These are phyloP conservation scores for Calonectria naviculata DNA, from an alignment of 2,329 filamentous ascomycete species.

Conservation along the genomic window DNA sequence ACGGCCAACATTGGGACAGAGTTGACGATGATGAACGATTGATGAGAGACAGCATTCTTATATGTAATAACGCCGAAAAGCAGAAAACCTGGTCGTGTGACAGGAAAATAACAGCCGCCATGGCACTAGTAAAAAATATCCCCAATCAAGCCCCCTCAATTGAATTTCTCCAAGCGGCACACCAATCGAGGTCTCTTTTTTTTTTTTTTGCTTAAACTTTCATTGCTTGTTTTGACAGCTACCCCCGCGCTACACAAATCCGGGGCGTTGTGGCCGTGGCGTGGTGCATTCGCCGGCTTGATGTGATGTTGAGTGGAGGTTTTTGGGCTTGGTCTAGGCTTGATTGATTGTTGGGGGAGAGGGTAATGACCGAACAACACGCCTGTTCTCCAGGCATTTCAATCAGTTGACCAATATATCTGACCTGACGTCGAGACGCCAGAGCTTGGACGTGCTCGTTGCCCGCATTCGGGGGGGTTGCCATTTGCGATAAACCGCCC, in stretches of 20 bases:
- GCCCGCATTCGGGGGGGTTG: background rate
- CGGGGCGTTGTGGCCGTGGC: background rate
- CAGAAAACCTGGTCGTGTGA: background rate
- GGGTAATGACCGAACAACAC: background rate
- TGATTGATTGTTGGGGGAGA: background rate
- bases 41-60: too few species aligned
- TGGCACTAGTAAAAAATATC: background rate
- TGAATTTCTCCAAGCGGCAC: background rate
- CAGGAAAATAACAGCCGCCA: background rate
- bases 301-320: background rate
- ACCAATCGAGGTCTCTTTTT: background rate
- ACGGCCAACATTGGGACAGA: background rate
- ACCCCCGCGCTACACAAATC: slow-evolving; percentile 11
- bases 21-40: background rate
- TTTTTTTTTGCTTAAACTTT: background rate
- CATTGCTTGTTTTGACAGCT: background rate
- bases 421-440: background rate
- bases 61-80: background rate
- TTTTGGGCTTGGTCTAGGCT: background rate
- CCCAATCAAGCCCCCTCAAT: background rate
- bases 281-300: background rate
- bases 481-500: slow-evolving; percentile 15
- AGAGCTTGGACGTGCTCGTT: background rate
- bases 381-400: background rate
- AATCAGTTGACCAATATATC: background rate